These are phyloP conservation scores for Dictyostelium citrinum DNA, from an alignment of 78 protist genomes.

Conservation along the genomic window DNA sequence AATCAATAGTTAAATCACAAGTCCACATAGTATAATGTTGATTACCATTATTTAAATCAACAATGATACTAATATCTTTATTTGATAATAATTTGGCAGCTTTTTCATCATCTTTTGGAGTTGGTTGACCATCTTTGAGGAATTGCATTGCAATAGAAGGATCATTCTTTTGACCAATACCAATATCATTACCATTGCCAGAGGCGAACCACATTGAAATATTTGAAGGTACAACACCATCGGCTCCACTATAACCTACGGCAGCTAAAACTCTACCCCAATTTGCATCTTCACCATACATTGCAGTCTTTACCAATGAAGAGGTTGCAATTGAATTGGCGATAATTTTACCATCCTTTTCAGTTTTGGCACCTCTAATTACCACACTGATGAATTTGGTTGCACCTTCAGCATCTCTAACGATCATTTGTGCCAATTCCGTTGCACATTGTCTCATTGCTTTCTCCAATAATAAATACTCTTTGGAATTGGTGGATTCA, in stretches of 20 bases:
- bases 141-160: slow-evolving; percentile 44
- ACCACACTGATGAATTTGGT: slow-evolving; percentile 57
- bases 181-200: slow-evolving; percentile 57
- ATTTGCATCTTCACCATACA: slow-evolving; percentile 86
- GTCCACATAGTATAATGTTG: slow-evolving; percentile 50
- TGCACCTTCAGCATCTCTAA: slow-evolving; percentile 87
- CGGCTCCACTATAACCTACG: slow-evolving; percentile 81
- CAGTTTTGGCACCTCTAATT: slow-evolving; percentile 29
- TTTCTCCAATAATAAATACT: slow-evolving; percentile 4
- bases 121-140: slow-evolving; percentile 59
- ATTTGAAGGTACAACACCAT: slow-evolving; percentile 22
- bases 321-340: slow-evolving; percentile 55
- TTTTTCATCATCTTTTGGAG: slow-evolving; percentile 35
- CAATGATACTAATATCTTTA: slow-evolving; percentile 49
- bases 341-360: slow-evolving; percentile 8
- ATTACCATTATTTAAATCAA: slow-evolving; percentile 37
- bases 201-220: slow-evolving; percentile 71
- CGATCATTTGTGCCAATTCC: slow-evolving; percentile 61
- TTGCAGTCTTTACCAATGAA: slow-evolving; percentile 80
- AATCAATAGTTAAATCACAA: slow-evolving; percentile 67
- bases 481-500: neutral
- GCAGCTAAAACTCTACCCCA: slow-evolving; percentile 89
- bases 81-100: slow-evolving; percentile 43
- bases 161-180: slow-evolving; percentile 70
- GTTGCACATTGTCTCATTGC: slow-evolving; percentile 42